Evolutionary conservation across 305 asterid species (phyloP).

Genomic region (Solanum chacoense): DNA sequence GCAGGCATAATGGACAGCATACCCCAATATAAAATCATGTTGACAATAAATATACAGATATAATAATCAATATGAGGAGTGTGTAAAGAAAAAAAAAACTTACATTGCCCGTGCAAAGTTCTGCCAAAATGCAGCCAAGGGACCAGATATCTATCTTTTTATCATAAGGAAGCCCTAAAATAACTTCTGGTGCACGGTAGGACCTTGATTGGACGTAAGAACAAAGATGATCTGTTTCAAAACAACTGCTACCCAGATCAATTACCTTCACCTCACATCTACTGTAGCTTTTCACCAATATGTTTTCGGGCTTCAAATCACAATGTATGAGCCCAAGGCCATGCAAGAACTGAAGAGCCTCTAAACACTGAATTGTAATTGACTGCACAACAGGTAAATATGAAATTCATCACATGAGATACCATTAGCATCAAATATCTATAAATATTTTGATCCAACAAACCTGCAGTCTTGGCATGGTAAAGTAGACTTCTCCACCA

Average conservation of each 20-base stretch:
- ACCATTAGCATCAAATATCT: neutral
- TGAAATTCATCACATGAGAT: neutral
- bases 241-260: constrained; percentile 98
- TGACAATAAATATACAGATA: neutral
- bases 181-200: constrained; percentile 96
- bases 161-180: constrained; percentile 91
- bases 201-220: constrained; percentile 97
- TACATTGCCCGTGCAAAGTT: constrained; percentile 98
- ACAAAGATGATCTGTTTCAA: constrained; percentile 95
- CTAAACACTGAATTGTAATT: constrained; percentile 93
- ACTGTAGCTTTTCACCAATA: constrained; percentile 98
- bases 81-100: constrained; percentile 19
- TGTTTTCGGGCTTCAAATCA: constrained; percentile 97
- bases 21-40: neutral
- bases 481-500: constrained; percentile 98
- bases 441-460: constrained; percentile 11
- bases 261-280: constrained; percentile 99
- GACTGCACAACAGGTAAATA: constrained; percentile 41
- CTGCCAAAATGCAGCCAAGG: constrained; percentile 98
- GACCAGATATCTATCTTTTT: constrained; percentile 97
- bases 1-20: neutral
- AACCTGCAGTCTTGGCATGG: constrained; percentile 99
- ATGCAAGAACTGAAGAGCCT: constrained; percentile 89
- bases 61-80: neutral
- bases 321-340: constrained; percentile 96